Base-by-base conservation (phyloP, 1,284 basidiomycete species). In the Rhodotorula sp. region DNA sequence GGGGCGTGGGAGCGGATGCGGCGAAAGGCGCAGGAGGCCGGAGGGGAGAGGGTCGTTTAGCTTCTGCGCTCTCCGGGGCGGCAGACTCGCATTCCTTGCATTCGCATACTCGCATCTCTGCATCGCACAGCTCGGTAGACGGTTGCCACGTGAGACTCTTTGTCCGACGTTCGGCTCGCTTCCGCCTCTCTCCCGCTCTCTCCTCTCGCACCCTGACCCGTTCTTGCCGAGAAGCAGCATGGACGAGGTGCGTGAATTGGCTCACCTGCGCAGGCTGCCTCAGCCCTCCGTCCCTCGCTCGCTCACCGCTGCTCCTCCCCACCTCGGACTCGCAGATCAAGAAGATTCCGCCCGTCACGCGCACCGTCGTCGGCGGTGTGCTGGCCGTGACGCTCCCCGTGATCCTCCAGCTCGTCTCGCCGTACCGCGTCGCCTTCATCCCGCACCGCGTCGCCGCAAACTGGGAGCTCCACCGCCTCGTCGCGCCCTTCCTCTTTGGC, bases 311-410 rank as follows among this genome's bases (percentile, higher is more conserved):
- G 8, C 52, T 13, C 25, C 13, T 5, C 27, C n/a, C 3, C 19
- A 16, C 5, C 3, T 16, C 7, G 8, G 19, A 7, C 44, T 2
- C 12, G 21, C 62, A 92, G 83, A 81, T 92, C 64, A 85, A 84
- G 75, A 92, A 92, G 83, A 91, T 95, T 4, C 92, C 92, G 0
- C 90, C 91, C 58, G 90, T 95, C 27, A 94, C 93, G 4, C 87
- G 92, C 46, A 87, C 88, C 71, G 80, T 93, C 27, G 85, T 88
- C 63, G 83, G 82, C 16, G 88, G 90, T 2, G 87, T 88, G 4
- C 79, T 89, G 2, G 86, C 82, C 0, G 82, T 92, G 52, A 87
- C 91, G 0, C 48, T 89, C 0, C 86, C 91, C 0, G 83, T 86
- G 52, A 80, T 91, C 70, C 81, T 90, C 73, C 81, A 86, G 19